These are phyloP conservation scores for Boletus subcaerulescens DNA, from an alignment of 768 basidiomycete species.

Conservation along the genomic window DNA sequence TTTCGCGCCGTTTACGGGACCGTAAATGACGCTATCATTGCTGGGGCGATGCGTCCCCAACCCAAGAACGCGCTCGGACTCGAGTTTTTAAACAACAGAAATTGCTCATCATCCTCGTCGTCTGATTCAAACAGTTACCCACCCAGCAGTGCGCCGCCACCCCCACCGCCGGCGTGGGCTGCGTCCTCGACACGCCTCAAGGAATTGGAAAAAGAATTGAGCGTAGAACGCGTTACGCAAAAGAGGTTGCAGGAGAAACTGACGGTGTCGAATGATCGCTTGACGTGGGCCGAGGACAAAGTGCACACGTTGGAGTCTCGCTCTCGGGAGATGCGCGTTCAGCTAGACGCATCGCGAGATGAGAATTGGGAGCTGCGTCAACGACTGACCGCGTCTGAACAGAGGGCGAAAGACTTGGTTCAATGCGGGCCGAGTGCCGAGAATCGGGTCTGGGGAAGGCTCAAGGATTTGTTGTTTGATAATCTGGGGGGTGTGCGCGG, in stretches of 20 bases:
- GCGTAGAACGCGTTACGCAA: conserved; percentile 9
- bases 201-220: conserved; percentile 26
- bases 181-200: conserved; percentile 13
- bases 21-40: conserved; percentile 18
- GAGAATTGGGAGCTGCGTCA: conserved; percentile 24
- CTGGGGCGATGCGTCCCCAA: conserved; percentile 11
- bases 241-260: conserved; percentile 21
- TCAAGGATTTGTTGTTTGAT: conserved; percentile 31
- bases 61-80: conserved; percentile 25
- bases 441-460: conserved; percentile 24
- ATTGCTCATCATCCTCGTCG: not conserved
- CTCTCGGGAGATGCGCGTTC: conserved; percentile 16
- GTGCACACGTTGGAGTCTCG: conserved; percentile 20
- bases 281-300: conserved; percentile 14
- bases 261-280: conserved; percentile 9
- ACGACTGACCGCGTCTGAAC: conserved; percentile 23
- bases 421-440: conserved; percentile 16
- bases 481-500: conserved; percentile 19
- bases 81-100: conserved; percentile 19
- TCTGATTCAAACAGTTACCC: not conserved
- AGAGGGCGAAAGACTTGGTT: conserved; percentile 14
- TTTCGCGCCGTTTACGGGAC: conserved; percentile 32
- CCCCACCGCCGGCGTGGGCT: not conserved
- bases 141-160: not conserved
- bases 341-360: conserved; percentile 17